A percentile compares a stretch with the other conserved stretches of the same genome.
phyloP scores from a whole-genome alignment of 768 basidiomycete species.

The Hortiboletus flavorubellus region DNA sequence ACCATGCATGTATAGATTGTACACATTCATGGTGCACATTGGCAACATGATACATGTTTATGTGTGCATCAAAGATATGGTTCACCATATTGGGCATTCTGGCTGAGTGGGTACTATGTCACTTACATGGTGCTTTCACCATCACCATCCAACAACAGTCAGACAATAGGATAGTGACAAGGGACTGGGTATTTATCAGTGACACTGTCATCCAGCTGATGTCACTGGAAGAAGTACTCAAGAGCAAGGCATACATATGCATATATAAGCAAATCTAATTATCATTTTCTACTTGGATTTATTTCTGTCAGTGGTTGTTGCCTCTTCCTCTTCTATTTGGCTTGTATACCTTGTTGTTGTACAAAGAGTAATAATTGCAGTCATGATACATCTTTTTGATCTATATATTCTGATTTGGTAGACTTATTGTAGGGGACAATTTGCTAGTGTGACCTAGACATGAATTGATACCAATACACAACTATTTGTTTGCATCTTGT shows the following conservation, averaged over 20 bases:
- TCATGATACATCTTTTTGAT: too few species aligned
- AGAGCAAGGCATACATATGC: slow-evolving; percentile 89
- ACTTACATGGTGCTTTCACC: slow-evolving; percentile 75
- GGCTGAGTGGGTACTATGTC: slow-evolving; percentile 89
- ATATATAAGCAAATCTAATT: slow-evolving; percentile 78
- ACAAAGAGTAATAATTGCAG: too few species aligned
- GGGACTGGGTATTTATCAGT: slow-evolving; percentile 92
- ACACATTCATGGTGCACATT: slow-evolving; percentile 83
- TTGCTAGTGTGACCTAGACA: too few species aligned
- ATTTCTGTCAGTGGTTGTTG: too few species aligned
- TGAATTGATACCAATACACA: too few species aligned
- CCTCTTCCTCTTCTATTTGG: too few species aligned
- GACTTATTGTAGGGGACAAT: too few species aligned
- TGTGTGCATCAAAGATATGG: not conserved
- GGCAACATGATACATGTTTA: slow-evolving; percentile 70
- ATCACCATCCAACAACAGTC: slow-evolving; percentile 15
- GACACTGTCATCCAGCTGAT: slow-evolving; percentile 82
- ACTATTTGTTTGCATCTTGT: too few species aligned
- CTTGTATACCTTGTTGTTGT: too few species aligned
- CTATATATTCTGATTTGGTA: too few species aligned
- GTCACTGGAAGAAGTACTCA: slow-evolving; percentile 84
- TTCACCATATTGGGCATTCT: not conserved
- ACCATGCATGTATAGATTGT: slow-evolving; percentile 63
- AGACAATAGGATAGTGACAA: slow-evolving; percentile 1
- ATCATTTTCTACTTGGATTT: slow-evolving; percentile 1